Base-by-base conservation (phyloP, 1,284 basidiomycete genomes). In the Wolfiporia cocos region DNA sequence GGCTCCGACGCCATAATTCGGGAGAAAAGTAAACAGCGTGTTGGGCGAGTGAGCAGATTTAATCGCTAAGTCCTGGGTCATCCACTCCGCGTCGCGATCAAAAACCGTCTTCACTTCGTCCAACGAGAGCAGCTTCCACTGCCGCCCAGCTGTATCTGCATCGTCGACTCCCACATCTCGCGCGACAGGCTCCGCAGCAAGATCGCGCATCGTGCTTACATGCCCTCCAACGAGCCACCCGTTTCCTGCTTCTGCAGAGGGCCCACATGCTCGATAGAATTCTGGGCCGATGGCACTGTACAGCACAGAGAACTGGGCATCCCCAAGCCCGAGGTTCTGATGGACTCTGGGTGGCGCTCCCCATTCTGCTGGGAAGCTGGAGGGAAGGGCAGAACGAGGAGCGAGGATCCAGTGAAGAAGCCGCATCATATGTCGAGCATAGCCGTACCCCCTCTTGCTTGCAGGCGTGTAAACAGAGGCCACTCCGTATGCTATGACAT, bases 211-310 rank as follows among this genome's bases (percentile, higher is more conserved):
- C 1, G 74, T 76, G 17, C 70, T 70, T 1, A 57, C 39, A 2
- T 69, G 56, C 2, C 61, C 61, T 7, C 57, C 57, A 4, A 68
- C 62, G 14, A 65, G 55, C 79, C 80, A 83, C 1, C 81, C 80
- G 22, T 64, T 60, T 12, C 48, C 41, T n/a, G 42, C 39, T 3
- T 58, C 49, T 1, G 56, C 55, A 3, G 43, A 50, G 5, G 68
- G 67, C 0, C 77, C 76, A 41, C 71, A 70, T 2, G 50, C 46
- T 4, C 47, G 50, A 56, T 85, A 86, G 55, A 81, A 80, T 1
- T 65, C 52, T 4, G 49, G 43, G 3, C 81, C 81, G 21, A 85
- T 62, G 50, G 83, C 81, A 55, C 78, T 84, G 59, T 77, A 85
- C 4, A 86, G 62, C 10, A 70, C 69, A 2, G 78, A 80, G 49